Evolutionary conservation across 352 stramenopile genomes (phyloP).

Genomic region (Globisporangium canariense): DNA sequence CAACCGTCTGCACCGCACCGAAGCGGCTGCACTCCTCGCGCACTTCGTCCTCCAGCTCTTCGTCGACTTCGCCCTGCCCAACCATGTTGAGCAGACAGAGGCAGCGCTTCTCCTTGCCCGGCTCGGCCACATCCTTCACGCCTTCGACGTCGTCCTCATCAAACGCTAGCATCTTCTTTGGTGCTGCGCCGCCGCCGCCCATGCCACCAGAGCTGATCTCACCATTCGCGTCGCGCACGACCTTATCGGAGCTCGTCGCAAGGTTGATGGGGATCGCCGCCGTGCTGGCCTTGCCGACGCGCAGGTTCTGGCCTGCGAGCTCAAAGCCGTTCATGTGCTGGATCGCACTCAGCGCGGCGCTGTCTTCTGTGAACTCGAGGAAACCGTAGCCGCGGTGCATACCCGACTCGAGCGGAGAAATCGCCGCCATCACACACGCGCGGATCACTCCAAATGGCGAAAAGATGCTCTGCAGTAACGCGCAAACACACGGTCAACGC

Average conservation of each 20-base stretch:
- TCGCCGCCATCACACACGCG: conserved; percentile 59
- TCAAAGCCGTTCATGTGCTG: conserved; percentile 86
- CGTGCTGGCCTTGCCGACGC: conserved; percentile 74
- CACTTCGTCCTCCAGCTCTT: conserved; percentile 68
- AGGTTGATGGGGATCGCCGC: conserved; percentile 67
- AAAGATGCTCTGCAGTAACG: conserved; percentile 58
- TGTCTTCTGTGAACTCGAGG: conserved; percentile 66
- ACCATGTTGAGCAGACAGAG: conserved; percentile 76
- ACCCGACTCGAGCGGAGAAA: conserved; percentile 51
- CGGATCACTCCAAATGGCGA: conserved; percentile 68
- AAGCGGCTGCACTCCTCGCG: conserved; percentile 63
- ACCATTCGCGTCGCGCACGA: conserved; percentile 32
- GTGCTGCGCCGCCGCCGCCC: background rate
- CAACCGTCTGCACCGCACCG: conserved; percentile 48
- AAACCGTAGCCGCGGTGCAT: conserved; percentile 76
- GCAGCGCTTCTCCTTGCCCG: conserved; percentile 39
- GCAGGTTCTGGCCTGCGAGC: conserved; percentile 64
- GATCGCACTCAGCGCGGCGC: conserved; percentile 57
- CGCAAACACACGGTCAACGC: background rate
- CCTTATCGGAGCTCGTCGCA: conserved; percentile 59
- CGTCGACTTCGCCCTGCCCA: conserved; percentile 63
- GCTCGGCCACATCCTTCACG: conserved; percentile 39
- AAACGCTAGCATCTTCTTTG: conserved; percentile 31
- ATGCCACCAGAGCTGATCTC: conserved; percentile 4
- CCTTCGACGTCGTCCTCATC: conserved; percentile 59